Evolutionary conservation across 495 filamentous ascomycete genomes (phyloP).

Genomic region (Xylaria sp.): DNA sequence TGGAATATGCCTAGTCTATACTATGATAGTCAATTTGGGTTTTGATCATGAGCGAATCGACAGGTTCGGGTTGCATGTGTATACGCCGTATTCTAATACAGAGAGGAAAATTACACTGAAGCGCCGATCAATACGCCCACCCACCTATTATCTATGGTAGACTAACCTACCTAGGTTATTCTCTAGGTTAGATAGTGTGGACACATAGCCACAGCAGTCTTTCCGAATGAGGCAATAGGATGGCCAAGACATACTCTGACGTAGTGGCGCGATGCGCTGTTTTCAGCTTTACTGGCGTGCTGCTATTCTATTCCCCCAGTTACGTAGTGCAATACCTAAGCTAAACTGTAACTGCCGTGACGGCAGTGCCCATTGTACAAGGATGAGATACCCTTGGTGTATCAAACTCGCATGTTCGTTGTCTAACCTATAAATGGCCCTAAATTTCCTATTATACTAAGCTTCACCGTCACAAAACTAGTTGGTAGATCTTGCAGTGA

Average conservation of each 20-base stretch:
- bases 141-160: no score
- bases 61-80: not conserved
- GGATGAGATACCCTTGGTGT: not conserved
- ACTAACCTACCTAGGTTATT: no score
- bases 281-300: no score
- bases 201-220: not conserved
- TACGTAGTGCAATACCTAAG: no score
- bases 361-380: no score
- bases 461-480: not conserved
- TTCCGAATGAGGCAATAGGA: not conserved
- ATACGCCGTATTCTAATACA: slow-evolving; percentile 12
- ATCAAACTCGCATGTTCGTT: not conserved
- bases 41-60: not conserved
- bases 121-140: not conserved
- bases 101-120: not conserved
- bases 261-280: no score
- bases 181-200: not conserved
- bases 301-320: no score
- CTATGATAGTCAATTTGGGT: not conserved
- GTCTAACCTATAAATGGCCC: not conserved
- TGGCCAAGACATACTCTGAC: slow-evolving; percentile 8
- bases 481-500: not conserved
- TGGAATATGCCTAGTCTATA: not conserved
- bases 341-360: no score
- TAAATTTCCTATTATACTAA: not conserved